Percentiles rank a stretch among this genome's conserved stretches.
These are phyloP conservation scores for Polygonum aviculare DNA, from an alignment of 148 eudicot species.

Conservation along the genomic window DNA sequence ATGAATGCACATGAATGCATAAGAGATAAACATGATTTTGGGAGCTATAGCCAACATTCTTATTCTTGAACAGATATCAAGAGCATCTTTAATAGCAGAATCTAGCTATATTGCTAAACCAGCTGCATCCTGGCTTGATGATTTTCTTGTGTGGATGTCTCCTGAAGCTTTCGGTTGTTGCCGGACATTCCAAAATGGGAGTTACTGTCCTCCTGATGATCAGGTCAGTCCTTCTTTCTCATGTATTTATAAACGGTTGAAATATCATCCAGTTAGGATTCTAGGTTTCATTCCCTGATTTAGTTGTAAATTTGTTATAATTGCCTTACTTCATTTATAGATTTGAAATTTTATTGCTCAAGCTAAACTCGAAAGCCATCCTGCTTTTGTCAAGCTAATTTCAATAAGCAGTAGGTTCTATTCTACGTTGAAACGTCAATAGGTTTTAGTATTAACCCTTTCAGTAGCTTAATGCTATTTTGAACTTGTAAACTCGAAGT, in stretches of 20 bases:
- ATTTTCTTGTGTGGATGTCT: slow-evolving; percentile 73
- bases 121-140: slow-evolving; percentile 81
- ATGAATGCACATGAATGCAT: not conserved
- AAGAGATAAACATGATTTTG: not conserved
- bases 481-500: not conserved
- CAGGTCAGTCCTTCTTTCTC: slow-evolving; percentile 41
- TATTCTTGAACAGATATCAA: slow-evolving; percentile 45
- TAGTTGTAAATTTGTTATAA: not conserved
- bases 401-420: too few relatives aligned
- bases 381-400: too few relatives aligned
- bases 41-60: not conserved
- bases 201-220: slow-evolving; percentile 73
- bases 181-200: slow-evolving; percentile 50
- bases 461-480: too few relatives aligned
- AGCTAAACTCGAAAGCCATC: too few relatives aligned
- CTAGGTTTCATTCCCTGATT: not conserved
- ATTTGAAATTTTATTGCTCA: too few relatives aligned
- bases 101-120: slow-evolving; percentile 65
- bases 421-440: too few relatives aligned
- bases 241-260: not conserved
- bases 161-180: slow-evolving; percentile 84
- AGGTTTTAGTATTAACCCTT: too few relatives aligned
- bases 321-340: not conserved
- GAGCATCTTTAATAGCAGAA: slow-evolving; percentile 54
- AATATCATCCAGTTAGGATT: not conserved